Conservation (phyloP, 2,329 filamentous ascomycete species). For the Stemphylium vesicarium region DNA sequence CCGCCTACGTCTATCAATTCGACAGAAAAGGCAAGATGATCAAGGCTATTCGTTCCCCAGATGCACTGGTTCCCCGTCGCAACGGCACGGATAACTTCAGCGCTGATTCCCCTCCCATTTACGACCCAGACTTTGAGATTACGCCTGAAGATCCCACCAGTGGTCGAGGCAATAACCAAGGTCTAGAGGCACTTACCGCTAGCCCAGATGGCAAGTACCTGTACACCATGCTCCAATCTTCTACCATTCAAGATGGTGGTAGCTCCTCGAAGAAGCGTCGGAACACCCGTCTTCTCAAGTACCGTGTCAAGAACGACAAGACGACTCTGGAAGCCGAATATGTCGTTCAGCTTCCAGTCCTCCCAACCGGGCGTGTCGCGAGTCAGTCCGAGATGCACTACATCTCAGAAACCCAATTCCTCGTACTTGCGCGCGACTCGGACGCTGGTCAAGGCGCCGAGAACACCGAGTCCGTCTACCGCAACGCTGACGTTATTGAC, state of each 20-base stretch:
- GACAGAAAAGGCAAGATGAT: conserved; percentile 63
- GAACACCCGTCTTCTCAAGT: conserved; percentile 68
- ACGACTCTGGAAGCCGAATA: conserved; percentile 66
- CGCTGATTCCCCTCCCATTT: conserved; percentile 68
- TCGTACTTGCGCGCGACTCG: conserved; percentile 70
- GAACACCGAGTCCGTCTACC: conserved; percentile 64
- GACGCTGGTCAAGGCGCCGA: conserved; percentile 64
- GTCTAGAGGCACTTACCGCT: conserved; percentile 73
- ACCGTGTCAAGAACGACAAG: conserved; percentile 60
- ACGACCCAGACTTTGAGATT: conserved; percentile 57
- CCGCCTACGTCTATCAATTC: conserved; percentile 74
- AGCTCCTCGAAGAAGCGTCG: conserved; percentile 60
- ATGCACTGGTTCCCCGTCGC: conserved; percentile 68
- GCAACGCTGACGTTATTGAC: conserved; percentile 73
- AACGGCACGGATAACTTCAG: conserved; percentile 68
- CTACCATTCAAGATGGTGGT: conserved; percentile 60
- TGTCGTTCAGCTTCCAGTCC: conserved; percentile 69
- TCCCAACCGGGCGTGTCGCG: conserved; percentile 62
- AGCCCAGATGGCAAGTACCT: conserved; percentile 67
- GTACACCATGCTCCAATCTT: conserved; percentile 70
- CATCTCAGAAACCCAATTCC: conserved; percentile 67
- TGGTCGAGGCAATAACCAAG: conserved; percentile 75
- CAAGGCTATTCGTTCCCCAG: conserved; percentile 67
- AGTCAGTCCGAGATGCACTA: conserved; percentile 73
- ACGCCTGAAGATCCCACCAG: conserved; percentile 63